These are phyloP conservation scores for Neurospora sp. DNA, from an alignment of 495 filamentous ascomycete genomes.

Conservation along the genomic window DNA sequence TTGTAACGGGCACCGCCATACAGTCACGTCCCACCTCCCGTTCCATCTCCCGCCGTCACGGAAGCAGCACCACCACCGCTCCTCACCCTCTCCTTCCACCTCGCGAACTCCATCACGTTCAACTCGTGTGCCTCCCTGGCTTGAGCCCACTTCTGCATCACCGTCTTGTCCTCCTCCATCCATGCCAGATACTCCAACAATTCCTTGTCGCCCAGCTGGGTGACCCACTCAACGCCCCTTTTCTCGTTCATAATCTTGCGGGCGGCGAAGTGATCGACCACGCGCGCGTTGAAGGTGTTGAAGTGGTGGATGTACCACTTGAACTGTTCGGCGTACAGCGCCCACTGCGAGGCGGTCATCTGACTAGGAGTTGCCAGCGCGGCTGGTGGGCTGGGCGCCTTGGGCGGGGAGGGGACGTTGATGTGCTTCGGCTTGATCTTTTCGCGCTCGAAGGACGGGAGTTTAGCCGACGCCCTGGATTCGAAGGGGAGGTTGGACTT, in stretches of 20 bases:
- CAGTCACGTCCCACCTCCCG: neutral
- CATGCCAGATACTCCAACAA: slow-evolving; percentile 46
- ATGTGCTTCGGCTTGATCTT: slow-evolving; percentile 26
- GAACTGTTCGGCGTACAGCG: slow-evolving; percentile 53
- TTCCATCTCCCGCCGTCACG: slow-evolving; percentile 23
- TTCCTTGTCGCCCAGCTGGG: slow-evolving; percentile 38
- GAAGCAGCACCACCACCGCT: neutral
- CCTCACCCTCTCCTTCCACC: slow-evolving; percentile 41
- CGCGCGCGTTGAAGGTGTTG: slow-evolving; percentile 52
- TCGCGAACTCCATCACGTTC: slow-evolving; percentile 48
- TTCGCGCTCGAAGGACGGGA: slow-evolving; percentile 24
- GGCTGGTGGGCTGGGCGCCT: slow-evolving; percentile 37
- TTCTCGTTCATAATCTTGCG: slow-evolving; percentile 45
- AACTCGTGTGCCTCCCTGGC: slow-evolving; percentile 54
- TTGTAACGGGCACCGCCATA: neutral
- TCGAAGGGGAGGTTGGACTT: slow-evolving; percentile 61
- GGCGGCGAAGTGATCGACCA: slow-evolving; percentile 56
- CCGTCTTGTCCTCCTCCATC: slow-evolving; percentile 52
- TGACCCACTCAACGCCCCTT: slow-evolving; percentile 42
- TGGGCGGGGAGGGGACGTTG: slow-evolving; percentile 53
- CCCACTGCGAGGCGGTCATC: slow-evolving; percentile 40
- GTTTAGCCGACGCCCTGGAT: slow-evolving; percentile 45
- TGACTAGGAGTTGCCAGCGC: slow-evolving; percentile 20
- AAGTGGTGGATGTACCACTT: slow-evolving; percentile 59
- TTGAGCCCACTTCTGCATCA: slow-evolving; percentile 54